phyloP scores from a whole-genome alignment of 2,329 filamentous ascomycete species.

The Rutstroemia sp. region DNA sequence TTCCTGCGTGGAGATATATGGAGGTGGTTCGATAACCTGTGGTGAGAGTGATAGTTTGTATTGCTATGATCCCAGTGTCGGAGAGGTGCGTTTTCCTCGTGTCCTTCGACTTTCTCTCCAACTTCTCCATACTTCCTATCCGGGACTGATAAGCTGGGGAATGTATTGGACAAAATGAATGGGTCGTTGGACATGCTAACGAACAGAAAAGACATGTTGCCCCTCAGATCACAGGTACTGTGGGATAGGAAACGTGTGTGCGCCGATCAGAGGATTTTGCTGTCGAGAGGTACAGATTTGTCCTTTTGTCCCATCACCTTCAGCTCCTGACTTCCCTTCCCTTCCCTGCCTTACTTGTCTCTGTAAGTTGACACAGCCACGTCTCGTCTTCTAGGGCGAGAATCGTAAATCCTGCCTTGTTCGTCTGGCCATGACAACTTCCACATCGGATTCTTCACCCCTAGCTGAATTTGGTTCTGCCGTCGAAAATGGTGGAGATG shows the following conservation, averaged over 20 bases:
- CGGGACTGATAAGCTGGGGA: not conserved
- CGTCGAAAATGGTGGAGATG: no score
- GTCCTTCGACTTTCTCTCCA: not conserved
- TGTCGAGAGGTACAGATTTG: slow-evolving; percentile 14
- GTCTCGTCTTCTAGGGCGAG: not conserved
- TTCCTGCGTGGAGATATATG: slow-evolving; percentile 16
- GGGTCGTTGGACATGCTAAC: not conserved
- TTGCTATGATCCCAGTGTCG: slow-evolving; percentile 19
- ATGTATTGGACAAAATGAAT: not conserved
- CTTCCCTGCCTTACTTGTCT: not conserved
- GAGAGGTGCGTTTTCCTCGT: slow-evolving; percentile 10
- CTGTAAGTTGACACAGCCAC: not conserved
- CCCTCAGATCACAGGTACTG: slow-evolving; percentile 16
- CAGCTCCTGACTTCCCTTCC: no score
- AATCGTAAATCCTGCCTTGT: not conserved
- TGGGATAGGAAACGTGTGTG: slow-evolving; percentile 14
- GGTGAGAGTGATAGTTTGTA: slow-evolving; percentile 10
- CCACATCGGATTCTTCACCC: not conserved
- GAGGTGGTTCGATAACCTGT: slow-evolving; percentile 12
- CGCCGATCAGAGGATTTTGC: slow-evolving; percentile 15
- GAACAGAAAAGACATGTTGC: slow-evolving; percentile 15
- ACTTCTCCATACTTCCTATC: no score
- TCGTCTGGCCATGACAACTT: not conserved
- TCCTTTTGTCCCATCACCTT: not conserved
- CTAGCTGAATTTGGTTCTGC: not conserved